phyloP scores from a whole-genome alignment of 2,329 filamentous ascomycete genomes.

The Amphichorda felina region DNA sequence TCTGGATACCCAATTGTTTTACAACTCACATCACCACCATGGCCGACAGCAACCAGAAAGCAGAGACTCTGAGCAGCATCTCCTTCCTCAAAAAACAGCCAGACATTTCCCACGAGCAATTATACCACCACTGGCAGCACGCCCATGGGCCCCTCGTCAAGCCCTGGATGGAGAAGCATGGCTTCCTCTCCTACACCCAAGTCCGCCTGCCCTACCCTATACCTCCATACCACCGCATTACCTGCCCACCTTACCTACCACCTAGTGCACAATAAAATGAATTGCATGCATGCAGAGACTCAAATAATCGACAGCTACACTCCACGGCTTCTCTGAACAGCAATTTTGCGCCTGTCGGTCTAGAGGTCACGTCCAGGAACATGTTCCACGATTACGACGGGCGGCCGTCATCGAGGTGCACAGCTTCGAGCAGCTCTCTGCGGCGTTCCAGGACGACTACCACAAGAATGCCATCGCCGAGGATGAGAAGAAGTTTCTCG shows the following conservation, averaged over 20 bases:
- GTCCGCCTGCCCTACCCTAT: conserved; percentile 2
- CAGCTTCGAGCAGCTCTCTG: conserved; percentile 11
- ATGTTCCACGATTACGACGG: conserved; percentile 14
- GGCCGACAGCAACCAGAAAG: neutral
- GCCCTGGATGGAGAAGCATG: conserved; percentile 20
- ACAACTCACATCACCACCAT: neutral
- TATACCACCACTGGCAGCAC: conserved; percentile 21
- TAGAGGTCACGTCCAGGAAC: conserved; percentile 5
- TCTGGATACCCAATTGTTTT: too few species aligned
- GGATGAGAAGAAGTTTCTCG: conserved; percentile 16
- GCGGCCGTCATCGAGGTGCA: conserved; percentile 17
- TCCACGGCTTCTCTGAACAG: conserved; percentile 11
- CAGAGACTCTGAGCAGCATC: conserved; percentile 6
- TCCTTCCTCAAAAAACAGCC: conserved; percentile 15
- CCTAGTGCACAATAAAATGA: too few species aligned
- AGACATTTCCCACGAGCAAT: conserved; percentile 14
- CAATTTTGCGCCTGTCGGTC: conserved; percentile 6
- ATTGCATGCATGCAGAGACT: too few species aligned
- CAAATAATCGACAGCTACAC: too few species aligned
- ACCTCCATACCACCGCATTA: too few species aligned
- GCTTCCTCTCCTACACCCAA: conserved; percentile 19
- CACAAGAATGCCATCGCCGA: conserved; percentile 15
- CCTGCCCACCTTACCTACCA: too few species aligned
- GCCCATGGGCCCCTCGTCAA: conserved; percentile 18
- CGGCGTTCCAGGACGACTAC: conserved; percentile 17